These are phyloP conservation scores for Conringia planisiliqua DNA, from an alignment of 345 rosid species.

Conservation along the genomic window DNA sequence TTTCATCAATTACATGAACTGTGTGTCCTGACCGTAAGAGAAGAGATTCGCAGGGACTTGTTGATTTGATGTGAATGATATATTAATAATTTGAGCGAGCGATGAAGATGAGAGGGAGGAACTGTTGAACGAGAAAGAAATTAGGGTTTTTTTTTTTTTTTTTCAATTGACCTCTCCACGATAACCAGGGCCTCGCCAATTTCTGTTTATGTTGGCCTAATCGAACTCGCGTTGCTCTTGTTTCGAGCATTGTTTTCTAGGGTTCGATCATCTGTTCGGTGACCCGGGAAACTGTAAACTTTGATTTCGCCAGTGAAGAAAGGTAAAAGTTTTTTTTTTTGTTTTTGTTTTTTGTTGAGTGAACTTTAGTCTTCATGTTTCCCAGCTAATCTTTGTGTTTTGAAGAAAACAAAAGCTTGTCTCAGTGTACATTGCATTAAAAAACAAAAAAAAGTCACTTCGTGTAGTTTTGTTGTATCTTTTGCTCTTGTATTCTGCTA, in stretches of 20 bases:
- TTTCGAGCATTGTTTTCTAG: not conserved
- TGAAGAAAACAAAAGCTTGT: not conserved
- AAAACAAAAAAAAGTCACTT: not conserved
- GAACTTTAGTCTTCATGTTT: not conserved
- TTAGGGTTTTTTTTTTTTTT: constrained; percentile 22
- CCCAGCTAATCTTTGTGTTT: not conserved
- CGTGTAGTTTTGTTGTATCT: not conserved
- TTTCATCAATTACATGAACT: not conserved
- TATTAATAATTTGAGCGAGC: not conserved
- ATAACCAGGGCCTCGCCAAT: not conserved
- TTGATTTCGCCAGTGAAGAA: constrained; percentile 8
- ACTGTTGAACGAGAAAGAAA: constrained; percentile 1
- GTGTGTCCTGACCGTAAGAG: not conserved
- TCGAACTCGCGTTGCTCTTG: constrained; percentile 5
- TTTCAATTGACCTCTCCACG: not conserved
- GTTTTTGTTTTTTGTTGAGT: not conserved
- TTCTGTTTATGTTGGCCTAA: not conserved
- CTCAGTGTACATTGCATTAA: not conserved
- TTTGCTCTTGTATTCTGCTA: not conserved
- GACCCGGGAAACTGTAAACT: not conserved
- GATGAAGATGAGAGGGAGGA: not conserved
- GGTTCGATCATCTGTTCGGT: not conserved
- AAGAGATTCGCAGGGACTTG: not conserved
- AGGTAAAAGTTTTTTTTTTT: not conserved
- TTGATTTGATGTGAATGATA: not conserved